Conservation (phyloP, 345 rosid genomes). For the Ceriops decandra region DNA sequence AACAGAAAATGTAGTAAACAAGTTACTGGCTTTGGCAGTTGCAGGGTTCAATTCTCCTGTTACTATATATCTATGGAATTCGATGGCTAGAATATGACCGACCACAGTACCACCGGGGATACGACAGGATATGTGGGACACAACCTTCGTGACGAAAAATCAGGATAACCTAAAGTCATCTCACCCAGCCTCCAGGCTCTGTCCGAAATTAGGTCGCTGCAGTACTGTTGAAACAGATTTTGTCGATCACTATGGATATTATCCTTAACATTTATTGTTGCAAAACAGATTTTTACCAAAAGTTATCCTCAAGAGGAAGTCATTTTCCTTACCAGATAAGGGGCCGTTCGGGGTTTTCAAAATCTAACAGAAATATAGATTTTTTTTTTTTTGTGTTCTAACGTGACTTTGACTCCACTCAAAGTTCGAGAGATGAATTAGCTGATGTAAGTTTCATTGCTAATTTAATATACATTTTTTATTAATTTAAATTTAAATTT, state of each 20-base stretch:
- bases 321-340: constrained; percentile 19
- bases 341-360: neutral
- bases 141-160: neutral
- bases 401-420: constrained; percentile 22
- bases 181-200: neutral
- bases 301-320: neutral
- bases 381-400: constrained; percentile 18
- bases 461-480: too few species aligned
- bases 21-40: neutral
- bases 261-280: neutral
- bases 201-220: too few species aligned
- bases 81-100: constrained; percentile 32
- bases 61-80: neutral
- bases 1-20: too few species aligned
- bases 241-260: too few species aligned
- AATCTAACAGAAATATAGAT: neutral
- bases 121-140: neutral
- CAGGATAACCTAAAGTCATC: constrained; percentile 18
- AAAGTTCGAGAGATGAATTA: constrained; percentile 13
- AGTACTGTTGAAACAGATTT: too few species aligned
- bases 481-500: too few species aligned
- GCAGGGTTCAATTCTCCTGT: neutral
- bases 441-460: too few species aligned
- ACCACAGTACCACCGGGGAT: constrained; percentile 22
- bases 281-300: neutral